These are phyloP conservation scores for Schwanniomyces vanrijiae DNA, from an alignment of 805 yeast species.

Conservation along the genomic window DNA sequence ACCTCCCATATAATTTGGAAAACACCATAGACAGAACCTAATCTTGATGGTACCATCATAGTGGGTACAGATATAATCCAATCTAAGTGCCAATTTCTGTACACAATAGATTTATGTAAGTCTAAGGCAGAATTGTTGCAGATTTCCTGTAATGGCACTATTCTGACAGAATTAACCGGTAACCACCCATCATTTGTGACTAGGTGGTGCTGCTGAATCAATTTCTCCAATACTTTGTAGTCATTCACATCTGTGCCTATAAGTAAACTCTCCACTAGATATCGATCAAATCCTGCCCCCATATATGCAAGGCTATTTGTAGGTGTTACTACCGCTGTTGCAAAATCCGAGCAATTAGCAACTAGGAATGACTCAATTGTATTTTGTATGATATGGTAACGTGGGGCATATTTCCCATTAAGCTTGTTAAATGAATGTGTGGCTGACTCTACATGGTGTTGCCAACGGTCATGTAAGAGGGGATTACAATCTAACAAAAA, in stretches of 20 bases:
- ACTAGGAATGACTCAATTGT: conserved; percentile 1
- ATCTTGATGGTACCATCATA: conserved; percentile 23
- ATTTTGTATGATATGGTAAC: background rate
- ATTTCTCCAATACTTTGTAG: conserved; percentile 12
- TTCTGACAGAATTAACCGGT: conserved; percentile 13
- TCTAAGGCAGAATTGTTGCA: conserved; percentile 1
- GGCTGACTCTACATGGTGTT: background rate
- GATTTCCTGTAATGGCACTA: conserved; percentile 11
- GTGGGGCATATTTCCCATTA: background rate
- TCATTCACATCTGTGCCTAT: conserved; percentile 4
- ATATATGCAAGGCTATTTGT: conserved; percentile 24
- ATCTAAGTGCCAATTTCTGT: conserved; percentile 8
- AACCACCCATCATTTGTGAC: conserved; percentile 16
- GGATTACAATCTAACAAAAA: background rate
- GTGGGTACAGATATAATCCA: conserved; percentile 17
- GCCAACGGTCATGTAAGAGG: background rate
- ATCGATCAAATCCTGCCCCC: conserved; percentile 30
- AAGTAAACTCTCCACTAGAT: conserved; percentile 13
- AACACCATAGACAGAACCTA: conserved; percentile 6
- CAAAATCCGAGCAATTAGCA: background rate
- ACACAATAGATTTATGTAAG: conserved; percentile 8
- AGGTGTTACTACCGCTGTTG: conserved; percentile 20
- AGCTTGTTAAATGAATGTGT: background rate
- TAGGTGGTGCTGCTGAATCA: conserved; percentile 16
- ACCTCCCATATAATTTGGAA: conserved; percentile 24